Percentiles rank a stretch among this genome's conserved stretches.
Conservation (phyloP, 164 flowering plant genomes). For the Vitis rotundifolia region DNA sequence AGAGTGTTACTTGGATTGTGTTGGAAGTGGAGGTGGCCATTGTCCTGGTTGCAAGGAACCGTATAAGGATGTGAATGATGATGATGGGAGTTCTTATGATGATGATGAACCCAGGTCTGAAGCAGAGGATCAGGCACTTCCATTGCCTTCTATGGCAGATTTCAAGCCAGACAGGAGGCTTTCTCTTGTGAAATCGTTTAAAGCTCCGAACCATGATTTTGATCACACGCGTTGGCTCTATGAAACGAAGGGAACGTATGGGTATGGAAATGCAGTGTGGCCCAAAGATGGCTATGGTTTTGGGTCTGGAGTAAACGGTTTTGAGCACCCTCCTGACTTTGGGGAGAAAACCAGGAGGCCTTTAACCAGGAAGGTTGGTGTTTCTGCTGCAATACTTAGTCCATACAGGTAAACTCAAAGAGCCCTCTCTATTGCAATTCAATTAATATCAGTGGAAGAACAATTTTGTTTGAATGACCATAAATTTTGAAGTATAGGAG, state of each 20-base stretch:
- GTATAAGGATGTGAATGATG: constrained; percentile 35
- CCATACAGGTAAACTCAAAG: constrained; percentile 67
- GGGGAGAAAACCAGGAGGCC: constrained; percentile 64
- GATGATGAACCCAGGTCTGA: constrained; percentile 45
- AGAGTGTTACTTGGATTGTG: constrained; percentile 69
- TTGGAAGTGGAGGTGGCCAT: constrained; percentile 44
- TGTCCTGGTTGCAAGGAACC: constrained; percentile 90
- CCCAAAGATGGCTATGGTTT: constrained; percentile 71
- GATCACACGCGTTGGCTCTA: constrained; percentile 84
- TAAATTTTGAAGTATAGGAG: background rate
- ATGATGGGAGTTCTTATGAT: constrained; percentile 12
- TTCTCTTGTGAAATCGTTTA: constrained; percentile 72
- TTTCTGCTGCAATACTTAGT: constrained; percentile 84
- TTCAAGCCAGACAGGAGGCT: constrained; percentile 50
- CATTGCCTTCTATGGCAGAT: constrained; percentile 59
- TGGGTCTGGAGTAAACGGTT: constrained; percentile 49
- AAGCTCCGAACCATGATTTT: constrained; percentile 66
- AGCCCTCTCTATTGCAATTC: background rate
- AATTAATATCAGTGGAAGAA: background rate
- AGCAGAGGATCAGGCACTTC: constrained; percentile 66
- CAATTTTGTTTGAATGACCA: background rate
- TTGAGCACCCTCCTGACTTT: constrained; percentile 71
- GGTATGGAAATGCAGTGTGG: constrained; percentile 93
- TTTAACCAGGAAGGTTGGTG: constrained; percentile 67
- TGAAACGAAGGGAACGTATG: constrained; percentile 92